Evolutionary conservation across 306 rosid species (phyloP), one percentile per base, ranked within the genome.

Genomic region (Prunus fruticosa): DNA sequence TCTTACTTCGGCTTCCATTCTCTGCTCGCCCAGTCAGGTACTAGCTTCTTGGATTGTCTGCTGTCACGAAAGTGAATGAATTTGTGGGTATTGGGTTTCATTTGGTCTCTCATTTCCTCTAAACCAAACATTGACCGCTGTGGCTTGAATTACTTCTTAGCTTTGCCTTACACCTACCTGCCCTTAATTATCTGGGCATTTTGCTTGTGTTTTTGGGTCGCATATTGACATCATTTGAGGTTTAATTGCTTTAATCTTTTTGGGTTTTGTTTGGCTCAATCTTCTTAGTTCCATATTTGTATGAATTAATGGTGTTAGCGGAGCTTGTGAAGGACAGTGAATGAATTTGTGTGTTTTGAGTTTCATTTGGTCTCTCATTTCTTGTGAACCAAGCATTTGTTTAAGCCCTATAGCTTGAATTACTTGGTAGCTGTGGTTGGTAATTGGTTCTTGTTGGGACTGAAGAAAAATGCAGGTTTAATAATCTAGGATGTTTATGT

Each of bases 1-100:
- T 54, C 52, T 88, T 67, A 79, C 87, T 66, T 79, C 89, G 1
- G 88, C 88, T 18, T 81, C 89, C 69, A 46, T 85, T 64, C 76
- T 88, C 76, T 88, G 88, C 86, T 85, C 91, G 22, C 87, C 89
- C 43, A 78, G 75, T 45, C 81, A 88, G 91, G 91, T 88, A 65
- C 9, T 15, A 11, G 23, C 23, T 11, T 6, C n/a, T 27, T 46
- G 14, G 5, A 7, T 68, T 19, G 2, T 12, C 14, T 32, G 15
- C n/a, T 14, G 16, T 27, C 3, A 11, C 11, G 16, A 2, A 63
- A 69, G 12, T 9, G 14, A 15, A 27, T 9, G 43, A 69, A 49
- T 49, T 69, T 49, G 23, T 27, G 45, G 4, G 4, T 25, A 11
- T 60, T 58, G 32, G 13, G 52, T 25, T 49, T 64, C 12, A 1